Base-by-base conservation (phyloP, 495 filamentous ascomycete genomes). In the Penicillium angulare region DNA sequence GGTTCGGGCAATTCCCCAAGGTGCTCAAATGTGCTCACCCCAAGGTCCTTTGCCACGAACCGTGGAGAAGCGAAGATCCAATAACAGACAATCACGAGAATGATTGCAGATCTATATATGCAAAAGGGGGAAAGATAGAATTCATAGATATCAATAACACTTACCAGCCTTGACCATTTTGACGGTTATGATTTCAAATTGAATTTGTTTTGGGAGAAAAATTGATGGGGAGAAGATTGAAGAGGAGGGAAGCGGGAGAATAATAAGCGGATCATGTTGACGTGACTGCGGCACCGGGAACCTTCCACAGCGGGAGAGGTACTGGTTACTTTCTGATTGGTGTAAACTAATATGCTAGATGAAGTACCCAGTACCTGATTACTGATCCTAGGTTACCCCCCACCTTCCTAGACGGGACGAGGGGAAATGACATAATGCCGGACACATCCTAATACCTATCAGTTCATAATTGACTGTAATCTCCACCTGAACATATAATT, bases 101-200 rank as follows among this genome's bases (percentile, higher is more conserved):
- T n/a, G n/a, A n/a, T n/a, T n/a, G n/a, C n/a, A n/a, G n/a, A n/a
- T n/a, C n/a, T n/a, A n/a, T n/a, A n/a, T n/a, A n/a, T n/a, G n/a
- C n/a, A n/a, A n/a, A n/a, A n/a, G n/a, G n/a, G n/a, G n/a, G n/a
- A n/a, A 3, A 17, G n/a, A 35, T 17, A 32, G 17, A 23, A 39
- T 21, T 20, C 63, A 26, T 55, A 35, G 8, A 35, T 12, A 39
- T 34, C 5, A 43, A 38, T 33, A 39, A 27, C 53, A 83, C 90
- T 68, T 81, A 95, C 90, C 90, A 78, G 90, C 90, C 81, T 93
- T 95, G 77, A 93, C 90, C 90, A 95, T 95, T 82, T 80, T 92
- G 85, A 79, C 67, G 67, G 69, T 67, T 13, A 52, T 42, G 31
- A 54, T 56, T 55, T 53, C 46, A 43, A 33, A 35, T 47, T 52